Conservation (phyloP, 495 filamentous ascomycete species). For the Cryomyces minteri region DNA sequence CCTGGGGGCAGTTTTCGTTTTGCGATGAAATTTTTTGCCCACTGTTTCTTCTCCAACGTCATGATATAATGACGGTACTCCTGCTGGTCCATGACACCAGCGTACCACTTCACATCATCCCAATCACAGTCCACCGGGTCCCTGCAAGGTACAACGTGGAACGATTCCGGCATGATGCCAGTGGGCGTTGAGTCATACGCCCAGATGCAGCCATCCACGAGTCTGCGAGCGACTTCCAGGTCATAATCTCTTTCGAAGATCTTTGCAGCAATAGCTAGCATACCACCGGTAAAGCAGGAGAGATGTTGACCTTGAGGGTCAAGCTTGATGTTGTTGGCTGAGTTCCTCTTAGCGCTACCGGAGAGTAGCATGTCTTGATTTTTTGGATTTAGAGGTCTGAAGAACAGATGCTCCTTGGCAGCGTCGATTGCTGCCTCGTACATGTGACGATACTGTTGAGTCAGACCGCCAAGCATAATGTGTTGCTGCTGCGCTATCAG, state of each 20-base stretch:
- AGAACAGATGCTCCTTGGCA: constrained; percentile 22
- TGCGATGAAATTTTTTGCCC: not conserved
- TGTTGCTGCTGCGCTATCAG: constrained; percentile 1
- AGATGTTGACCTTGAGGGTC: constrained; percentile 23
- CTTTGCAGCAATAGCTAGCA: constrained; percentile 40
- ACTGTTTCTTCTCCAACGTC: not conserved
- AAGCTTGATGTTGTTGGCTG: constrained; percentile 8
- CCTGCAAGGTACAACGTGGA: constrained; percentile 43
- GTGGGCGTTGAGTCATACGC: constrained; percentile 10
- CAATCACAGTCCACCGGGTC: constrained; percentile 18
- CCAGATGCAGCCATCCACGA: constrained; percentile 15
- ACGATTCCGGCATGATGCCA: constrained; percentile 58
- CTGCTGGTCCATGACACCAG: constrained; percentile 12
- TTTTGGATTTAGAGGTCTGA: constrained; percentile 26
- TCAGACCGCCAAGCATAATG: constrained; percentile 17
- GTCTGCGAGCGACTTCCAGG: constrained; percentile 58
- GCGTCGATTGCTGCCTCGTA: constrained; percentile 21
- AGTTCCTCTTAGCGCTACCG: constrained; percentile 12
- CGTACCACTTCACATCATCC: constrained; percentile 20
- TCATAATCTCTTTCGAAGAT: constrained; percentile 58
- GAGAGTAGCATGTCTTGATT: constrained; percentile 22
- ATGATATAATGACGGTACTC: not conserved
- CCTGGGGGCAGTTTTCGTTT: not conserved
- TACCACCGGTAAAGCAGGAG: constrained; percentile 17
- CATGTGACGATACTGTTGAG: constrained; percentile 24